Percentiles rank a stretch among this genome's conserved stretches.
phyloP scores from a whole-genome alignment of 2,329 filamentous ascomycete species.

The Colletotrichum sp. region DNA sequence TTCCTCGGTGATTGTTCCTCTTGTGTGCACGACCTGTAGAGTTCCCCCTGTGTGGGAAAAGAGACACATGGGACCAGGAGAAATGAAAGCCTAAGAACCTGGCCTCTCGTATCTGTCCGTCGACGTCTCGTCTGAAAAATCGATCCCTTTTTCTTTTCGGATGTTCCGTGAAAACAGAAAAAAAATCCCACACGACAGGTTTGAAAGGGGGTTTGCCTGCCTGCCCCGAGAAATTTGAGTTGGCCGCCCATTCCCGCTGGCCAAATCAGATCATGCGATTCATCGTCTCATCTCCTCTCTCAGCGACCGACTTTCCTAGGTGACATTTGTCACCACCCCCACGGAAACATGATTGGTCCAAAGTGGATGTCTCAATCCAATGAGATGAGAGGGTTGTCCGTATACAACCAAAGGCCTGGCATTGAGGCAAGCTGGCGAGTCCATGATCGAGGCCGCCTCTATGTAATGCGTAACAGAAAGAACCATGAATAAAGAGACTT shows the following conservation, averaged over 20 bases:
- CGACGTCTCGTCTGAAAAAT: constrained; percentile 10
- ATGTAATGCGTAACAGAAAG: constrained; percentile 10
- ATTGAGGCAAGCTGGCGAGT: background rate
- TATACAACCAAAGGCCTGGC: constrained; percentile 5
- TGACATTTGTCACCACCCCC: background rate
- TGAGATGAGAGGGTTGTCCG: background rate
- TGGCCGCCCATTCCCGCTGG: constrained; percentile 12
- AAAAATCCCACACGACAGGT: constrained; percentile 11
- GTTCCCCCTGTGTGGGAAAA: background rate
- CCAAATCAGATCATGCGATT: constrained; percentile 18
- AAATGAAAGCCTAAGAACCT: background rate
- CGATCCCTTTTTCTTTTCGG: background rate
- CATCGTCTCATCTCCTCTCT: constrained; percentile 11
- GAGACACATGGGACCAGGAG: background rate
- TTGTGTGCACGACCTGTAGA: constrained; percentile 4
- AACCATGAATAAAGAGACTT: background rate
- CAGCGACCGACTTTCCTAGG: background rate
- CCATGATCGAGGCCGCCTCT: constrained; percentile 10
- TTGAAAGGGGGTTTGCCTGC: constrained; percentile 15
- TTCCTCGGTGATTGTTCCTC: background rate
- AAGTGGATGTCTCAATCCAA: constrained; percentile 8
- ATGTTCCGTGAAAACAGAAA: constrained; percentile 8
- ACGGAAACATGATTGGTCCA: constrained; percentile 1
- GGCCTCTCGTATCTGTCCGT: background rate
- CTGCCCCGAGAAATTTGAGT: constrained; percentile 12